Percentiles rank a stretch among this genome's conserved stretches.
Conservation (phyloP, 495 filamentous ascomycete species). For the Amniculicola lignicola region DNA sequence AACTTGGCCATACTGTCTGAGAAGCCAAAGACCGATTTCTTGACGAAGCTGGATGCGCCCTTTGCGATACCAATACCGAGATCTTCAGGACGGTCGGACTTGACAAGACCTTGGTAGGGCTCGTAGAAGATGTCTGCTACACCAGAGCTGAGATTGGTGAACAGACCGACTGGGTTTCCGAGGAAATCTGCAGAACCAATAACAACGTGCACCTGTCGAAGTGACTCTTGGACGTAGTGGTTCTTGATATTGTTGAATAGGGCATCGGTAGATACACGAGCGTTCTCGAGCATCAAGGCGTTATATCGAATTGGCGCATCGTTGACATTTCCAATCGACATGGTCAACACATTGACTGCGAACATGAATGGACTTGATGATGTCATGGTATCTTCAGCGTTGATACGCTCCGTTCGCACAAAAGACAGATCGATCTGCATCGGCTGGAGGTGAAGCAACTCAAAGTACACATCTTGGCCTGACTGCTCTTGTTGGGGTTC, state of each 20-base stretch:
- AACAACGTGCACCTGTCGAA: slow-evolving; percentile 95
- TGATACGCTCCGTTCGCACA: slow-evolving; percentile 93
- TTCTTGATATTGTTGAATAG: slow-evolving; percentile 79
- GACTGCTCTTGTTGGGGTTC: slow-evolving; percentile 80
- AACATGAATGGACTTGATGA: slow-evolving; percentile 95
- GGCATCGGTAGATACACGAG: slow-evolving; percentile 80
- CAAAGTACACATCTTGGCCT: slow-evolving; percentile 94
- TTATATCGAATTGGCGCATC: slow-evolving; percentile 92
- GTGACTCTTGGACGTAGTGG: slow-evolving; percentile 91
- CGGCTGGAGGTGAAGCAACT: slow-evolving; percentile 91
- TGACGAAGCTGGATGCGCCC: slow-evolving; percentile 93
- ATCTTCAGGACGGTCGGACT: slow-evolving; percentile 91
- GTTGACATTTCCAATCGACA: slow-evolving; percentile 98
- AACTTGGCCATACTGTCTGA: slow-evolving; percentile 94
- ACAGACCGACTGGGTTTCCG: slow-evolving; percentile 95
- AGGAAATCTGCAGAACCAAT: slow-evolving; percentile 96
- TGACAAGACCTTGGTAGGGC: slow-evolving; percentile 94
- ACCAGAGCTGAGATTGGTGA: slow-evolving; percentile 96
- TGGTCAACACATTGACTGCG: slow-evolving; percentile 95
- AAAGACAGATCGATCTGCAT: slow-evolving; percentile 98
- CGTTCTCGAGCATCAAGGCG: slow-evolving; percentile 91
- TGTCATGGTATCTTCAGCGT: slow-evolving; percentile 86
- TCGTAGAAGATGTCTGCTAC: slow-evolving; percentile 98
- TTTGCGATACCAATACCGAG: slow-evolving; percentile 93
- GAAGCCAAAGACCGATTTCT: slow-evolving; percentile 96